Base-by-base conservation (phyloP, 495 filamentous ascomycete genomes). In the Parathielavia appendiculata region DNA sequence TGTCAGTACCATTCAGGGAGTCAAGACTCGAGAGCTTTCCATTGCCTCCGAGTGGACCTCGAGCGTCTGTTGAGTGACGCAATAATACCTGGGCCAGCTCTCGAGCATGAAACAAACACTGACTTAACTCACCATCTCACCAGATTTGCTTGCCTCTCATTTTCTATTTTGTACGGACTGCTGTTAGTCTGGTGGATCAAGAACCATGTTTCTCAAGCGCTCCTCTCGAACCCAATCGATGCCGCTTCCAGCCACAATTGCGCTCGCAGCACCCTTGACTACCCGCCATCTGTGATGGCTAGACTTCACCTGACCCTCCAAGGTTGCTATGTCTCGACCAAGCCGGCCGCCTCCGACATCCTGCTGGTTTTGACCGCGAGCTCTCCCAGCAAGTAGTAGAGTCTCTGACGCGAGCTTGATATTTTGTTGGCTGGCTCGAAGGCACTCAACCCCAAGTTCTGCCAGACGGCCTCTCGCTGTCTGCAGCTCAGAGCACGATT, bases 141-240 rank as follows among this genome's bases (percentile, higher is more conserved):
- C 38, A 39, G 38, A 3, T 39, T 2, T 39, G 16, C 2, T 39
- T n/a, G 3, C 38, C 3, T 39, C 12, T 39, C 6, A 30, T 30
- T 30, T 30, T 30, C 26, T 30, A 30, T 30, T 6, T 30, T 30
- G 26, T 30, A 30, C 26, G 6, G 35, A 19, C 17, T 17, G 3
- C n/a, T 14, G 44, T 59, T 38, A 80, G 60, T 86, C 84, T 55
- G 83, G 22, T 14, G 52, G 79, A 69, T 92, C 88, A 54, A 95
- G 75, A 20, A 96, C 91, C 59, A 93, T 74, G 48, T 81, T 83
- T 58, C 83, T 74, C 54, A 96, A 75, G 52, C 74, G 76, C 41
- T 83, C 80, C 69, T 95, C 83, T 47, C 82, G 76, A 20, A 81
- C 83, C 91, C 91, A 96, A 62, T 95, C 82, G 36, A 93, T 73